Base-by-base conservation (phyloP, 2,329 filamentous ascomycete species). In the Cytospora schulzeri region DNA sequence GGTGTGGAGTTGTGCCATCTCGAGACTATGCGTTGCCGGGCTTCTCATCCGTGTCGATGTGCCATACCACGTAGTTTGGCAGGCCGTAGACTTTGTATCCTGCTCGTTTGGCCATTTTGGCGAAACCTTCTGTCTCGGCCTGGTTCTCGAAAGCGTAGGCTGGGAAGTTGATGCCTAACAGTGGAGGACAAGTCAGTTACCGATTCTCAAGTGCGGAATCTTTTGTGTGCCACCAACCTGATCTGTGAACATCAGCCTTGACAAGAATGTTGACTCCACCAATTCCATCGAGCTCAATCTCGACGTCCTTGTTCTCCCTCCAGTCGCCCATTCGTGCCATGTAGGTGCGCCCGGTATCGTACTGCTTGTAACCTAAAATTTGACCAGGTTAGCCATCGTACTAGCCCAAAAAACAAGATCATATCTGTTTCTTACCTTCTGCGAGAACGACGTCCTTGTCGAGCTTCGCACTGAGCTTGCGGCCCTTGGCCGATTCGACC, bases 21-120 rank as follows among this genome's bases (percentile, higher is more conserved):
- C 38, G 38, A 26, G n/a, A 51, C 54, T 78, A 85, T 70, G 78
- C 74, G 75, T 98, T 98, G 38, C 93, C 92, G 38, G 88, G 86
- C 83, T 97, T 97, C 81, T 99, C 95, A 63, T 93, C 88, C 2
- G 95, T 99, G 76, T 99, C 95, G 72, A 97, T 91, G 76, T 99
- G 95, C 95, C 95, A 99, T 65, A 99, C 94, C 58, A 99, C 89
- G 76, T 99, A 99, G 77, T 99, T 99, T 51, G 94, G 95, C 63
- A 99, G 82, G 54, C 95, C 95, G 70, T 92, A 86, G 29, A 99
- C 95, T 73, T 92, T 85, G 76, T 97, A 98, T 53, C 95, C 95
- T 22, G 95, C 95, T 68, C 93, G 85, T 81, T 96, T 97, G 66
- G 95, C 95, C 95, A 99, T 99, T 77, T 96, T 97, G 45, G 95